Base-by-base conservation (phyloP, 352 stramenopile species). In the Globisporangium spiculum region DNA sequence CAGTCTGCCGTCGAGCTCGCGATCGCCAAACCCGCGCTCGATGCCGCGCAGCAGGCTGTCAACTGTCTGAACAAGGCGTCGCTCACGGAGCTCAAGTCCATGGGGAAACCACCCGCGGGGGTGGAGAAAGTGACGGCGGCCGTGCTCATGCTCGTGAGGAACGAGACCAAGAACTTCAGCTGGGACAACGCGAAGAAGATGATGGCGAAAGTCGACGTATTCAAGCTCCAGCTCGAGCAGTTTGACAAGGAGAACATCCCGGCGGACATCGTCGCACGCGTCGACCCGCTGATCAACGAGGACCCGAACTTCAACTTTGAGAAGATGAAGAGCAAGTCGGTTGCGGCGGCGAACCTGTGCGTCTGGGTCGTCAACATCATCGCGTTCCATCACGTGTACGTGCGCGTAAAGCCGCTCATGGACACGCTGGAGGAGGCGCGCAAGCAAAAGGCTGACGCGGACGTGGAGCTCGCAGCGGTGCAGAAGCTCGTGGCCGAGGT, bases 181-280 rank as follows among this genome's bases (percentile, higher is more conserved):
- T 98, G 93, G 93, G 93, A 98, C 46, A 98, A 97, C 67, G 93
- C 93, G 12, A 98, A 97, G 80, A 98, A 97, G 70, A 98, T 98
- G 93, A 98, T 98, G 93, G 93, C 93, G 2, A 98, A 97, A 44
- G 86, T 97, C 14, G 92, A 98, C 66, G 79, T 90, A 5, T 98
- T 98, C 77, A 97, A 98, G 77, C 76, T 93, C 44, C 78, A 85
- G 41, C 75, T 98, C 1, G 90, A 97, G 70, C 81, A 93, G 24
- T 98, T 97, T 59, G 84, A 94, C 71, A 97, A 96, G 60, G 90
- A 98, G 44, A 86, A 97, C 63, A 97, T 98, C n/a, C 89, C 91
- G 0, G 64, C 75, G 0, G 93, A 98, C 14, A 79, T 98, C 4
- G 86, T 98, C 1, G 78, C 81, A 7, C 79, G 90, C 18, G 88